Base-by-base conservation (phyloP, 2,329 filamentous ascomycete genomes). In the Chrysosphaeria jannelii region DNA sequence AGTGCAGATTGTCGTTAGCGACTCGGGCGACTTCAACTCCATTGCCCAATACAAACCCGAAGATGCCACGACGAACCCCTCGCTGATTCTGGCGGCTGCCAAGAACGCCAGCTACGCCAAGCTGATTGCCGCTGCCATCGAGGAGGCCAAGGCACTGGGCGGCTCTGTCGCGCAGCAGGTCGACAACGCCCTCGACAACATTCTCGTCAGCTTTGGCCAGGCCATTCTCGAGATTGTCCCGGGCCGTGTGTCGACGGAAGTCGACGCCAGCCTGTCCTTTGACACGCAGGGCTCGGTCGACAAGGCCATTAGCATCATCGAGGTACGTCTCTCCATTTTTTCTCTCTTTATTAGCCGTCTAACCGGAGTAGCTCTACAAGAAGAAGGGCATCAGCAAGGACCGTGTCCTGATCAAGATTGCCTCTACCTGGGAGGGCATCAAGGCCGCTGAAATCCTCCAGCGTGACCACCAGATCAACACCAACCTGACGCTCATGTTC, bases 11-110 rank as follows among this genome's bases (percentile, higher is more conserved):
- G 19, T 22, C n/a, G n/a, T 10, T 16, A n/a, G 13, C 23, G 10
- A 23, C 20, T 19, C 13, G 10, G 10, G 6, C 16, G 16, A 18
- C 7, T 18, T 5, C 52, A 65, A 79, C 79, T n/a, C n/a, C 49
- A 97, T 97, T 48, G 79, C 60, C 58, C 91, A 93, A 60, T 97
- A 97, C 68, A 89, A 90, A 67, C 85, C 85, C 34, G 79, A 97
- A 61, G 85, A 97, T 74, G 85, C 85, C 43, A 97, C 85, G 48
- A 97, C 85, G 57, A 97, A 97, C 67, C 85, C 85, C 29, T 93
- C 85, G 33, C 62, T 97, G 46, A 93, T 97, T 51, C 71, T 97
- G 45, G 81, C 79, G 36, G 85, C 85, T 33, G 79, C 85, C 45
- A 93, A 97, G 64, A 93, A 93, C 66, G 44, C 74, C 45, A 79